Conservation (phyloP, 805 yeast species). For the Yarrowia deformans region DNA sequence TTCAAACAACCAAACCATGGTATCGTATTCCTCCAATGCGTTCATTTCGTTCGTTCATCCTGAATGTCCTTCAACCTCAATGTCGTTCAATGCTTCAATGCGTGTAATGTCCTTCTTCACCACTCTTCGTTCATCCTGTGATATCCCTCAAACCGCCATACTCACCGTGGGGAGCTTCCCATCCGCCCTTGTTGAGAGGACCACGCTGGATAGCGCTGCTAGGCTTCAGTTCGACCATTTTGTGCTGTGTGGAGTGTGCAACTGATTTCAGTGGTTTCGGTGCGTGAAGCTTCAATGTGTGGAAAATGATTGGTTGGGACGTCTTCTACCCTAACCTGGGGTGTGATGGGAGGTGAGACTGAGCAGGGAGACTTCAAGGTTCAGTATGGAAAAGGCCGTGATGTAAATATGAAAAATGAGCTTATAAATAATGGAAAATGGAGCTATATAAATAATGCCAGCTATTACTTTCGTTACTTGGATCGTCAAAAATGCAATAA, state of each 20-base stretch:
- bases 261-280: not conserved
- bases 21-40: too few relatives aligned
- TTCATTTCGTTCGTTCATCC: too few relatives aligned
- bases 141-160: not conserved
- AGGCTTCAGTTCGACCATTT: conserved; percentile 38
- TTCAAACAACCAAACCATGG: too few relatives aligned
- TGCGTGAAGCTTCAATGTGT: conserved; percentile 25
- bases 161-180: conserved; percentile 37
- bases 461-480: too few relatives aligned
- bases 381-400: not conserved
- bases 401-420: too few relatives aligned
- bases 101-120: too few relatives aligned
- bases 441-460: not conserved
- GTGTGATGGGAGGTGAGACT: too few relatives aligned
- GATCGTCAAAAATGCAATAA: conserved; percentile 17
- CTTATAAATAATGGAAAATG: too few relatives aligned
- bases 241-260: conserved; percentile 21
- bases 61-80: too few relatives aligned
- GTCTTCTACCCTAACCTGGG: conserved; percentile 7
- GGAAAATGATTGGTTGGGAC: conserved; percentile 35
- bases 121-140: not conserved
- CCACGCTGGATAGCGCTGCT: conserved; percentile 39
- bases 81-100: too few relatives aligned
- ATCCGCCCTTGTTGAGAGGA: conserved; percentile 39
- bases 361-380: not conserved